phyloP scores from a whole-genome alignment of 495 filamentous ascomycete genomes.

The Peziza echinospora region DNA sequence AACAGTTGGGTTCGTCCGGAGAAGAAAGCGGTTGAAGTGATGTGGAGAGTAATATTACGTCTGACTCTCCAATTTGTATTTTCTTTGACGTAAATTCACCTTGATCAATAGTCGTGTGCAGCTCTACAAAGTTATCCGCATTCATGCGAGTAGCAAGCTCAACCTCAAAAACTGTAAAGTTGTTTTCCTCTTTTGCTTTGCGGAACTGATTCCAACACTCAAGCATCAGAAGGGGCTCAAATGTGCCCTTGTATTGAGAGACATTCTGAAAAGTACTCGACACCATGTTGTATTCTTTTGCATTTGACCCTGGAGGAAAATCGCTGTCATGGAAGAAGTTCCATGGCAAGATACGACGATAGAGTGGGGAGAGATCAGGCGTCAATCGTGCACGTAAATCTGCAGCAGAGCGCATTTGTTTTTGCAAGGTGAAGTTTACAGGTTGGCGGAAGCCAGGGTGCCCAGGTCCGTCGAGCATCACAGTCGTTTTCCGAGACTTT shows the following conservation, averaged over 20 bases:
- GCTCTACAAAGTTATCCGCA: conserved; percentile 81
- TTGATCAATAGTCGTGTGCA: conserved; percentile 57
- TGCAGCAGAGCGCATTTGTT: background rate
- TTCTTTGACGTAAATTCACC: conserved; percentile 32
- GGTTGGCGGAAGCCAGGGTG: background rate
- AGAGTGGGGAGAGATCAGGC: conserved; percentile 67
- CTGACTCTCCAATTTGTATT: conserved; percentile 36
- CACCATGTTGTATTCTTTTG: conserved; percentile 49
- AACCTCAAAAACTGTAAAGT: conserved; percentile 55
- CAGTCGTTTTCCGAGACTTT: background rate
- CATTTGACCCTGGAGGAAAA: conserved; percentile 49
- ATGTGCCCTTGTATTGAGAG: conserved; percentile 62
- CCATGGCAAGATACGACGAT: conserved; percentile 73
- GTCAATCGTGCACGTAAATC: conserved; percentile 86
- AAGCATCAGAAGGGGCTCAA: conserved; percentile 72
- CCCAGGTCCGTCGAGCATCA: background rate
- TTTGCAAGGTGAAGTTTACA: background rate
- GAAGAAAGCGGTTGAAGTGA: conserved; percentile 37
- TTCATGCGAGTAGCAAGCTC: conserved; percentile 67
- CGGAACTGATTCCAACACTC: conserved; percentile 94
- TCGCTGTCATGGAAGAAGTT: conserved; percentile 76
- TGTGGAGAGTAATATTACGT: conserved; percentile 68
- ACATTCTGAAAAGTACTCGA: conserved; percentile 54
- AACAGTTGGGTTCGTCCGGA: conserved; percentile 46
- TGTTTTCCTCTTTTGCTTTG: conserved; percentile 66